Percentiles rank a stretch among this genome's conserved stretches.
Evolutionary conservation across 163 green algal species (phyloP).

Genomic region (Volvox carteri): DNA sequence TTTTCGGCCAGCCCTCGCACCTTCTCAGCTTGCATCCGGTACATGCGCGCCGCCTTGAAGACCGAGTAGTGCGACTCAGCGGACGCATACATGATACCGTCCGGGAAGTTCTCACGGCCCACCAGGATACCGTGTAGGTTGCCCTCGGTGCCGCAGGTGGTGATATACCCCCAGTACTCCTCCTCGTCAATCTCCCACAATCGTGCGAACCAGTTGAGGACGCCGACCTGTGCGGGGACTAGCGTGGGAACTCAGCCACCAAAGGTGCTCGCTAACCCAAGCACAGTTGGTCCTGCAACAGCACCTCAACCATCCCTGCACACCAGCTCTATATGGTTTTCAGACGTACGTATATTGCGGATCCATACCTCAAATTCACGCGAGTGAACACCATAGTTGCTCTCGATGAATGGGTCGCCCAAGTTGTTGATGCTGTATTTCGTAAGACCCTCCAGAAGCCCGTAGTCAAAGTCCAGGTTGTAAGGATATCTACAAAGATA

Average conservation of each 20-base stretch:
- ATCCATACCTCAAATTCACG: constrained; percentile 91
- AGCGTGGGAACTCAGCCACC: too few relatives aligned
- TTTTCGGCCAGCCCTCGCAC: too few relatives aligned
- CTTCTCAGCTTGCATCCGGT: constrained; percentile 94
- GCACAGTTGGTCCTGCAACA: too few relatives aligned
- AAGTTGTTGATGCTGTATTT: constrained; percentile 99
- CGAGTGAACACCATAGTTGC: constrained; percentile 98
- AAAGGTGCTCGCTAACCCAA: too few relatives aligned
- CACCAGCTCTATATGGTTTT: too few relatives aligned
- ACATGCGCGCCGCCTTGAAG: constrained; percentile 97
- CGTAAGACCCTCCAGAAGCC: constrained; percentile 87
- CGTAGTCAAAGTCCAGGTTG: constrained; percentile 99
- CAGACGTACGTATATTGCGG: too few relatives aligned
- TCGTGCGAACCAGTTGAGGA: constrained; percentile 97
- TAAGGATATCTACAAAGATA: constrained; percentile 90
- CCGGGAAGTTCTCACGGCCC: constrained; percentile 93
- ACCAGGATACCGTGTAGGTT: constrained; percentile 98
- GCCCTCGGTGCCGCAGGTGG: constrained; percentile 98
- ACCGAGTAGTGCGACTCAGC: constrained; percentile 96
- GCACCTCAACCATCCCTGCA: too few relatives aligned
- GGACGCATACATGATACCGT: constrained; percentile 94
- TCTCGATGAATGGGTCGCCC: constrained; percentile 98
- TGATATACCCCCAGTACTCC: constrained; percentile 99
- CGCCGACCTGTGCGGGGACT: constrained; percentile 82
- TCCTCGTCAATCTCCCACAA: constrained; percentile 95